Evolutionary conservation across 768 basidiomycete species (phyloP).

Genomic region (Punctularia strigosozonata): DNA sequence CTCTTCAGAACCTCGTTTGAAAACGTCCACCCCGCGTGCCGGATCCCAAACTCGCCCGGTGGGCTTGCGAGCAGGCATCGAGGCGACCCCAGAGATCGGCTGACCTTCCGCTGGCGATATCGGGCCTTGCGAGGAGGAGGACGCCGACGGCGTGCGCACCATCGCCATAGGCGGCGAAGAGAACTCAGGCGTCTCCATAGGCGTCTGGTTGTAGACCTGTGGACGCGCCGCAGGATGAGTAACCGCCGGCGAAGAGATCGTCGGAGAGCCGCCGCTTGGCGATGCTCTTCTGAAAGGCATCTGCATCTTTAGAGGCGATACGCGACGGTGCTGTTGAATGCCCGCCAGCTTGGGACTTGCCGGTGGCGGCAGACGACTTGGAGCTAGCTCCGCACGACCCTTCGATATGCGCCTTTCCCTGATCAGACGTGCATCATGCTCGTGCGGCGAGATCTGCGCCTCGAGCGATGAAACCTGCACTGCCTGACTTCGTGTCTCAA

Average conservation of each 20-base stretch:
- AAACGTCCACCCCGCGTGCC: constrained; percentile 70
- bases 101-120: constrained; percentile 35
- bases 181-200: constrained; percentile 5
- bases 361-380: too few relatives aligned
- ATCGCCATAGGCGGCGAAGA: constrained; percentile 6
- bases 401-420: constrained; percentile 8
- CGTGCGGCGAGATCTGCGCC: too few relatives aligned
- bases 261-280: constrained; percentile 12
- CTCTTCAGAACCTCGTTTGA: constrained; percentile 82
- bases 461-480: constrained; percentile 41
- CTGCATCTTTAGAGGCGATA: too few relatives aligned
- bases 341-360: too few relatives aligned
- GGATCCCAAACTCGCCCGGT: constrained; percentile 75
- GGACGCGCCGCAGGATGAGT: neutral
- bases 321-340: too few relatives aligned
- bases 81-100: constrained; percentile 18
- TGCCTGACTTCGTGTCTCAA: constrained; percentile 39
- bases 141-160: constrained; percentile 23
- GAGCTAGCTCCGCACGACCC: constrained; percentile 1
- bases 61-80: constrained; percentile 23
- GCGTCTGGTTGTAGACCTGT: constrained; percentile 7
- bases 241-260: constrained; percentile 12
- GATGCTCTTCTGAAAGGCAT: too few relatives aligned
- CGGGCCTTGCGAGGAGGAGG: constrained; percentile 43
- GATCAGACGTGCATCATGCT: constrained; percentile 8